These are phyloP conservation scores for Parascedosporium putredinis DNA, from an alignment of 2,329 filamentous ascomycete species.

Conservation along the genomic window DNA sequence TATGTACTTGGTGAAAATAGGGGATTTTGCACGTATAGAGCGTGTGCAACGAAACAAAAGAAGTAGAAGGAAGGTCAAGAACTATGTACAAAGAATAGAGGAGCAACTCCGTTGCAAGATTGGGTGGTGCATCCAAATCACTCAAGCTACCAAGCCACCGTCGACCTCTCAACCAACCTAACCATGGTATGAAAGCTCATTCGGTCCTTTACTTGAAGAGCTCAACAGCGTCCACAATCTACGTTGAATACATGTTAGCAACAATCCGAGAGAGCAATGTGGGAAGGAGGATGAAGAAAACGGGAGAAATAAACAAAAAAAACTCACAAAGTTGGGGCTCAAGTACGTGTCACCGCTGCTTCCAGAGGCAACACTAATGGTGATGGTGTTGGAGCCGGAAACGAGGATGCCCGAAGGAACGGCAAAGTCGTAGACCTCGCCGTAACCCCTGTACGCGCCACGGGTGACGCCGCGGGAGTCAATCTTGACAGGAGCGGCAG, in stretches of 20 bases:
- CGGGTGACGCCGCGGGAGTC: conserved; percentile 55
- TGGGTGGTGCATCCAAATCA: background rate
- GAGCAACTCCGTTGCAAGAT: background rate
- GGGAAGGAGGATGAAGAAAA: too few relatives aligned
- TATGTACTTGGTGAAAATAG: too few relatives aligned
- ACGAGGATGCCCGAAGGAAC: conserved; percentile 49
- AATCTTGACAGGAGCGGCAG: conserved; percentile 48
- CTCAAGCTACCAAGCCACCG: background rate
- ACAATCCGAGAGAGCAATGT: background rate
- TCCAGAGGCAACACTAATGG: conserved; percentile 47
- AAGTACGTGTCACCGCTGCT: conserved; percentile 44
- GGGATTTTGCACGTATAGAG: too few relatives aligned
- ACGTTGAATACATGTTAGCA: background rate
- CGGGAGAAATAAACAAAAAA: background rate
- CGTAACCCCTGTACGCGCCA: conserved; percentile 52
- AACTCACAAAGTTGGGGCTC: conserved; percentile 38
- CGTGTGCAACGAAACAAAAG: too few relatives aligned
- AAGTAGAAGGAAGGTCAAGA: background rate
- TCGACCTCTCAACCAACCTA: background rate
- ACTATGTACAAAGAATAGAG: background rate
- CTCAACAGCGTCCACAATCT: conserved; percentile 12
- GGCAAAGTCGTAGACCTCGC: conserved; percentile 53
- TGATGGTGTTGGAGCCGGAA: conserved; percentile 53
- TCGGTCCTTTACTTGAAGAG: conserved; percentile 9
- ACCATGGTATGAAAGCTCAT: background rate